Conservation (phyloP, 139 green algal genomes). For the Chlamydomonas sphaeroides region DNA sequence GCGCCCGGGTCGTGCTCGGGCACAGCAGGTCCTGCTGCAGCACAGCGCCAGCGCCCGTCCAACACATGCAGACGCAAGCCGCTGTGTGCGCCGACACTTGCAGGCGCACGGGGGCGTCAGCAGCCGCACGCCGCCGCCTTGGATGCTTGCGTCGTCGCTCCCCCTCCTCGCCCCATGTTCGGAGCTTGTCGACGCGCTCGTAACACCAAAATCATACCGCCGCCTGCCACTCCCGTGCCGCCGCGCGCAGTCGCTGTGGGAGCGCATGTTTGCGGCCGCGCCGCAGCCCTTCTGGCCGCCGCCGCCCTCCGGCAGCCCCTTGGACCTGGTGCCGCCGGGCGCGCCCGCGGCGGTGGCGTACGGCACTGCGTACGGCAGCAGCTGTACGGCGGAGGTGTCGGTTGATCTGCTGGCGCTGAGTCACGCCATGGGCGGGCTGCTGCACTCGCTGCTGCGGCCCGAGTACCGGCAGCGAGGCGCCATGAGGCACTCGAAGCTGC, state of each 20-base stretch:
- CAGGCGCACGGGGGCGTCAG: no score
- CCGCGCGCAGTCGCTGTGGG: neutral
- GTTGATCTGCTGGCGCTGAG: neutral
- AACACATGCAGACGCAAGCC: no score
- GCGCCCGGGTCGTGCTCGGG: no score
- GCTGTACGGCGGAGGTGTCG: neutral
- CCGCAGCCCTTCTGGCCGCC: slow-evolving; percentile 27
- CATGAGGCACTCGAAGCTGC: no score
- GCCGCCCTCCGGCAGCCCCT: neutral
- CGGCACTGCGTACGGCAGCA: neutral
- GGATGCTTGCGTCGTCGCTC: no score
- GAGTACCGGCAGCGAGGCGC: neutral
- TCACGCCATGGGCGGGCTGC: slow-evolving; percentile 7
- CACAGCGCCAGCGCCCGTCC: no score
- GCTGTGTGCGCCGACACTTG: no score
- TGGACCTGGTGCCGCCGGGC: neutral
- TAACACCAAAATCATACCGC: no score
- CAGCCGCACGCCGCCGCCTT: no score
- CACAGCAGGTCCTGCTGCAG: no score
- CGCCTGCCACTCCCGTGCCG: neutral
- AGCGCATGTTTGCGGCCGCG: neutral
- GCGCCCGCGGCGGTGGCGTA: neutral
- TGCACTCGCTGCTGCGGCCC: slow-evolving; percentile 8
- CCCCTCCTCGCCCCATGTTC: no score
- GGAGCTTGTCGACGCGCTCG: no score